A percentile compares a stretch with the other conserved stretches of the same genome.
phyloP scores from a whole-genome alignment of 495 filamentous ascomycete species.

The Astrothelium macrocarpum region DNA sequence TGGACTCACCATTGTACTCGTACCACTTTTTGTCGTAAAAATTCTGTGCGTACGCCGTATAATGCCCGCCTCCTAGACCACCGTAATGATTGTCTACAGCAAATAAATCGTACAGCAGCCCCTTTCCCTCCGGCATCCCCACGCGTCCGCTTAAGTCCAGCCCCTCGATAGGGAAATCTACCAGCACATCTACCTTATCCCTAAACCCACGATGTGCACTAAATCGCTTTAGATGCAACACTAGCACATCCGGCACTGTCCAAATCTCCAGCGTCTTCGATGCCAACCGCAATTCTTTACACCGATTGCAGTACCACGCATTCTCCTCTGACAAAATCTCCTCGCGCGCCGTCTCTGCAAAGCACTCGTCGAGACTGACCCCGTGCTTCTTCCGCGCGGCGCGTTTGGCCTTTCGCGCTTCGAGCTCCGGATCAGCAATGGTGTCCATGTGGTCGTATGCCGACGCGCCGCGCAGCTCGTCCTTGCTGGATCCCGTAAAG shows the following conservation, averaged over 20 bases:
- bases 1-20: slow-evolving; percentile 76
- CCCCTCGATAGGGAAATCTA: slow-evolving; percentile 83
- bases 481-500: slow-evolving; percentile 46
- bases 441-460: slow-evolving; percentile 37
- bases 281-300: slow-evolving; percentile 84
- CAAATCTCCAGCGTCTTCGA: slow-evolving; percentile 95
- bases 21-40: slow-evolving; percentile 83
- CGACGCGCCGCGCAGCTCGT: slow-evolving; percentile 40
- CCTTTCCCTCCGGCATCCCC: slow-evolving; percentile 67
- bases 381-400: slow-evolving; percentile 57
- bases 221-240: slow-evolving; percentile 93
- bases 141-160: slow-evolving; percentile 73
- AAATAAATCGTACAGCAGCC: slow-evolving; percentile 80
- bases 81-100: slow-evolving; percentile 94
- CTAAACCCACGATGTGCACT: slow-evolving; percentile 63
- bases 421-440: slow-evolving; percentile 54
- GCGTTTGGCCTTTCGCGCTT: slow-evolving; percentile 49
- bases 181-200: slow-evolving; percentile 83
- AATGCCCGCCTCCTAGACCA: slow-evolving; percentile 85
- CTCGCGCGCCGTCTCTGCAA: slow-evolving; percentile 85
- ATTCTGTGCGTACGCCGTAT: slow-evolving; percentile 88
- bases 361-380: slow-evolving; percentile 77
- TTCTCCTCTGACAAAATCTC: slow-evolving; percentile 90
- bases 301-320: slow-evolving; percentile 92
- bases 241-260: slow-evolving; percentile 88